phyloP scores from a whole-genome alignment of 768 basidiomycete genomes.

The Pleurotus cornucopiae region DNA sequence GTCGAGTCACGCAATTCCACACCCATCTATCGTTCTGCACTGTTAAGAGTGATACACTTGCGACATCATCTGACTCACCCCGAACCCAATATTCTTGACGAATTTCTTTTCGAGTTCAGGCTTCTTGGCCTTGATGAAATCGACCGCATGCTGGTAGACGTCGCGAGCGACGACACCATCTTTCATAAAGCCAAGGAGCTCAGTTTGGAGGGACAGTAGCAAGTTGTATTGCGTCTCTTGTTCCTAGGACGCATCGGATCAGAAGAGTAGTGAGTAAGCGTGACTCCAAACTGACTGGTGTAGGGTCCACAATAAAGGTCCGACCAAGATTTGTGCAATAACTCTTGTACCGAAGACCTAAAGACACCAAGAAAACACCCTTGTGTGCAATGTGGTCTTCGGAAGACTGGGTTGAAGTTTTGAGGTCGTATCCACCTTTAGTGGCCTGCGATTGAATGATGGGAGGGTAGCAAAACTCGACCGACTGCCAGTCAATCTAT shows the following conservation, averaged over 20 bases:
- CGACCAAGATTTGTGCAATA: slow-evolving; percentile 92
- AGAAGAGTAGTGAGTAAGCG: not conserved
- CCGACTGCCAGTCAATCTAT: slow-evolving; percentile 84
- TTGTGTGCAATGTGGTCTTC: slow-evolving; percentile 78
- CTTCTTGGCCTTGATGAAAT: slow-evolving; percentile 70
- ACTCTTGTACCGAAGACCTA: slow-evolving; percentile 89
- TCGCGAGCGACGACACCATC: slow-evolving; percentile 76
- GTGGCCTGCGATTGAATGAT: slow-evolving; percentile 93
- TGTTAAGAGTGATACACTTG: not conserved
- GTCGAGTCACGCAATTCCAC: slow-evolving; percentile 91
- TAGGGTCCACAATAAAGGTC: slow-evolving; percentile 94
- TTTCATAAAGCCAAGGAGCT: slow-evolving; percentile 71
- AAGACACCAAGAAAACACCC: slow-evolving; percentile 82
- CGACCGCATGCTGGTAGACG: slow-evolving; percentile 72
- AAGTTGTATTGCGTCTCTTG: slow-evolving; percentile 89
- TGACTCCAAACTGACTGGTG: slow-evolving; percentile 48
- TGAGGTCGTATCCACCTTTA: slow-evolving; percentile 80
- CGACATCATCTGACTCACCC: slow-evolving; percentile 42
- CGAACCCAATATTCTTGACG: slow-evolving; percentile 87
- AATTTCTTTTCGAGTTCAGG: slow-evolving; percentile 82
- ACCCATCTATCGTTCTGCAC: slow-evolving; percentile 60
- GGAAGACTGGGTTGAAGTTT: slow-evolving; percentile 82
- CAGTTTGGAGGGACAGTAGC: slow-evolving; percentile 72
- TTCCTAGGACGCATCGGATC: slow-evolving; percentile 43
- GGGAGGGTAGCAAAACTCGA: slow-evolving; percentile 92